Percentiles rank a stretch among this genome's conserved stretches.
These are phyloP conservation scores for Spizellomyces sp. DNA, from an alignment of 192 early-diverging fungal genomes.

Conservation along the genomic window DNA sequence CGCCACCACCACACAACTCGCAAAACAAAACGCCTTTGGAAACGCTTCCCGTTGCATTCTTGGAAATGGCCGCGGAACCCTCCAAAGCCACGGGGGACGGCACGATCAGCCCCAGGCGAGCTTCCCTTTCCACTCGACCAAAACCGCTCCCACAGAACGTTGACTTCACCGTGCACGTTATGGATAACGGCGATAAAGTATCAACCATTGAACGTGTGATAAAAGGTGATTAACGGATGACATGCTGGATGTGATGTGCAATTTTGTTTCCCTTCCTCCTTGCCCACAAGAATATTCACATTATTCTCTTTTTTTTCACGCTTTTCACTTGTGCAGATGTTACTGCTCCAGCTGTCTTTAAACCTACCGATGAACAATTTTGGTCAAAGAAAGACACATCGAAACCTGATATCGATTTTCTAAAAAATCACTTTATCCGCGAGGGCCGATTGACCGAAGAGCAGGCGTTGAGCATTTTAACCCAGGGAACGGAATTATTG, in stretches of 20 bases:
- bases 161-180: conserved; percentile 77
- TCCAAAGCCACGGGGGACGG: no score
- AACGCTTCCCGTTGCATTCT: no score
- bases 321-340: conserved; percentile 44
- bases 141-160: conserved; percentile 41
- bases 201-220: conserved; percentile 73
- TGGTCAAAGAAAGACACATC: conserved; percentile 68
- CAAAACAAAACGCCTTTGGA: no score
- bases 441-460: conserved; percentile 91
- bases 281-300: no score
- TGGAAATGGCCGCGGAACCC: no score
- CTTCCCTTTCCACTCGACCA: neutral
- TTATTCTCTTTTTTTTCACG: neutral
- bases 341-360: conserved; percentile 52
- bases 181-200: conserved; percentile 72
- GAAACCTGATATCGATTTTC: conserved; percentile 79
- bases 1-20: no score
- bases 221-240: conserved; percentile 61
- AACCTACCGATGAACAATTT: conserved; percentile 64
- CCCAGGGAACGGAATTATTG: conserved; percentile 79
- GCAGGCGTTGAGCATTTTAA: conserved; percentile 87
- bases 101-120: no score
- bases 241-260: no score
- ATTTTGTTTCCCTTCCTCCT: no score
- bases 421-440: conserved; percentile 90